Percentiles rank a stretch among this genome's conserved stretches.
Conservation (phyloP, 2,329 filamentous ascomycete genomes). For the Macrophomina pseudophaseolina region DNA sequence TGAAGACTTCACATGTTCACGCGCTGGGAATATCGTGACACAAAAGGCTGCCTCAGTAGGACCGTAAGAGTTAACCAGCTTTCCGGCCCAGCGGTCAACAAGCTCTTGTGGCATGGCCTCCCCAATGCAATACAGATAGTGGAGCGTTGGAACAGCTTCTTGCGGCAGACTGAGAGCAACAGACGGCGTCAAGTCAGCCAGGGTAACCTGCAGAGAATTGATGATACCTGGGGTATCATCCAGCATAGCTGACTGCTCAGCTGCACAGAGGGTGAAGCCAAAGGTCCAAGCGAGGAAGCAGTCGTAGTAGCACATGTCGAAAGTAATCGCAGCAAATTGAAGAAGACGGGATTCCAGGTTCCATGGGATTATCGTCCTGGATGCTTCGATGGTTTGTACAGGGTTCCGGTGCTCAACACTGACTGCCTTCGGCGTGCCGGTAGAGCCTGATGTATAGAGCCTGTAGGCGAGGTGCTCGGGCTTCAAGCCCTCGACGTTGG, state of each 20-base stretch:
- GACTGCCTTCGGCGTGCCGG: constrained; percentile 51
- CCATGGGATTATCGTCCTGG: constrained; percentile 47
- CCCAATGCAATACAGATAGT: constrained; percentile 53
- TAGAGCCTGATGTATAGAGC: constrained; percentile 52
- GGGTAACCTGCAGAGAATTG: constrained; percentile 40
- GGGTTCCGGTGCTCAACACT: constrained; percentile 49
- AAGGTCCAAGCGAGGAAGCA: constrained; percentile 53
- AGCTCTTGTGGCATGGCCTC: constrained; percentile 49
- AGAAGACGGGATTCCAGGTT: constrained; percentile 43
- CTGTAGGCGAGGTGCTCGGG: constrained; percentile 47
- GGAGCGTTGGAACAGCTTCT: constrained; percentile 42
- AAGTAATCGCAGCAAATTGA: constrained; percentile 51
- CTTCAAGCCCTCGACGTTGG: constrained; percentile 34
- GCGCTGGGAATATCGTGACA: constrained; percentile 48
- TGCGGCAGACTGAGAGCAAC: constrained; percentile 44
- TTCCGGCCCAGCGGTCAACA: constrained; percentile 44
- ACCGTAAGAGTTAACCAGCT: constrained; percentile 53
- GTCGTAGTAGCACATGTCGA: constrained; percentile 56
- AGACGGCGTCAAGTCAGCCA: constrained; percentile 51
- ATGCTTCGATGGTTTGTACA: constrained; percentile 48
- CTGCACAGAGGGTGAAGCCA: constrained; percentile 50
- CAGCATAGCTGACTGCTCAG: constrained; percentile 45
- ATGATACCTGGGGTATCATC: constrained; percentile 45
- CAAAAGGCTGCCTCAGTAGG: constrained; percentile 53
- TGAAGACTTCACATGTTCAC: constrained; percentile 38